phyloP scores from a whole-genome alignment of 2,329 filamentous ascomycete genomes.

The Mycosphaerelloides madeirae region DNA sequence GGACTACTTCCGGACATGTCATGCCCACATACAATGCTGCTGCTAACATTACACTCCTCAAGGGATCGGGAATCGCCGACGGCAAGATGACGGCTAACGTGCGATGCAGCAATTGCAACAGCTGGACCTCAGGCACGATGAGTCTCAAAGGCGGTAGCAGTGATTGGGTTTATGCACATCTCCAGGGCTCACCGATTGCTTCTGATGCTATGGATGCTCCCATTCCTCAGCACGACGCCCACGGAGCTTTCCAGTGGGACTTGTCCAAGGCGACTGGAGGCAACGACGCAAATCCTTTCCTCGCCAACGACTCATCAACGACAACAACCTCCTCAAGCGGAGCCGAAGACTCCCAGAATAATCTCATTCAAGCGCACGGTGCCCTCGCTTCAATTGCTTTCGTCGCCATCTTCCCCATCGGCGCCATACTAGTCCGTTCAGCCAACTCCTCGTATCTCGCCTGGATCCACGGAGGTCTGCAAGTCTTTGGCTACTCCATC shows the following conservation, averaged over 20 bases:
- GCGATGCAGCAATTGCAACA: constrained; percentile 50
- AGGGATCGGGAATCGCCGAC: constrained; percentile 50
- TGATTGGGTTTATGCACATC: constrained; percentile 49
- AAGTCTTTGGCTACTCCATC: constrained; percentile 46
- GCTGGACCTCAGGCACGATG: constrained; percentile 50
- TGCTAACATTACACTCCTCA: constrained; percentile 47
- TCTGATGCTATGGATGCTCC: constrained; percentile 42
- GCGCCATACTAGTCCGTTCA: constrained; percentile 42
- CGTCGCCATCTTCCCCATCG: constrained; percentile 43
- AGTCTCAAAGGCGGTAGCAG: constrained; percentile 42
- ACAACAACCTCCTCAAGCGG: not conserved
- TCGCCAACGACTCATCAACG: constrained; percentile 12
- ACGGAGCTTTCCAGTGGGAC: constrained; percentile 42
- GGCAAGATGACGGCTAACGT: constrained; percentile 55
- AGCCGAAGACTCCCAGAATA: constrained; percentile 1
- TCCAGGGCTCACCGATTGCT: constrained; percentile 44
- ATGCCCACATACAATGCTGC: constrained; percentile 41
- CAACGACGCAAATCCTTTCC: constrained; percentile 42
- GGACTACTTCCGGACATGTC: constrained; percentile 42
- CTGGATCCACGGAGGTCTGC: constrained; percentile 46
- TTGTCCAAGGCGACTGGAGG: constrained; percentile 49
- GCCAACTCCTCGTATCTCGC: constrained; percentile 42
- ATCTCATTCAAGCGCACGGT: constrained; percentile 39
- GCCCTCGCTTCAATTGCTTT: constrained; percentile 42
- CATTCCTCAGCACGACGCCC: constrained; percentile 46